Evolutionary conservation across 768 basidiomycete species (phyloP), one percentile per base, ranked within the genome.

Genomic region (Fistulinella prunicolor): DNA sequence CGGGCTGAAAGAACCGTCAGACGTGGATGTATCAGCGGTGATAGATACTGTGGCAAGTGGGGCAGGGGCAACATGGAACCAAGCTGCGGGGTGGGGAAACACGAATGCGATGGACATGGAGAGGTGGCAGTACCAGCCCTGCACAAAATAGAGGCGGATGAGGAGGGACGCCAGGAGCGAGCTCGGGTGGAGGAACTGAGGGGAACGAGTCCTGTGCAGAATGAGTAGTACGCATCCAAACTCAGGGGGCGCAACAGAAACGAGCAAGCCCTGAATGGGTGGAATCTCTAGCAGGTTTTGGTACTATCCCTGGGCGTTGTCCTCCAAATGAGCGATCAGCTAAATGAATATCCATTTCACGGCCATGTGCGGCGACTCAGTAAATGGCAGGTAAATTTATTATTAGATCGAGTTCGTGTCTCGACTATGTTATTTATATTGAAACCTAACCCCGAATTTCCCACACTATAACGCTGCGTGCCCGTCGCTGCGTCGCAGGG

Each of bases 1-100:
- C 38, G 86, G 83, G 9, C 74, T 91, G 12, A 89, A 90, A 64
- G 72, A 74, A 12, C 76, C 75, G 48, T 74, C 79, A 14, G 82
- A 87, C 35, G 62, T 78, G 30, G 83, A 84, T 48, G 65, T 81
- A 14, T 60, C 73, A 2, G 64, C 62, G 35, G 71, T 67, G 48
- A 72, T 70, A 42, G 72, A 75, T 23, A 20, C 55, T 8, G 28
- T 43, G 54, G 66, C 58, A 54, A 59, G 50, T 64, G 64, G 56
- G 49, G 14, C 24, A 35, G 45, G 52, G 2, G n/a, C 58, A 28
- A 55, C 57, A 9, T 65, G 68, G 50, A 46, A 7, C 29, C 62
- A 55, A 29, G 38, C 55, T 7, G 2, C 59, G 45, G 63, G 58
- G 20, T 62, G 68, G 63, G 62, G 51, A 44, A 56, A 66, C 43